Base-by-base conservation (phyloP, 2,329 filamentous ascomycete genomes). In the Pseudovirgaria hyperparasitica region DNA sequence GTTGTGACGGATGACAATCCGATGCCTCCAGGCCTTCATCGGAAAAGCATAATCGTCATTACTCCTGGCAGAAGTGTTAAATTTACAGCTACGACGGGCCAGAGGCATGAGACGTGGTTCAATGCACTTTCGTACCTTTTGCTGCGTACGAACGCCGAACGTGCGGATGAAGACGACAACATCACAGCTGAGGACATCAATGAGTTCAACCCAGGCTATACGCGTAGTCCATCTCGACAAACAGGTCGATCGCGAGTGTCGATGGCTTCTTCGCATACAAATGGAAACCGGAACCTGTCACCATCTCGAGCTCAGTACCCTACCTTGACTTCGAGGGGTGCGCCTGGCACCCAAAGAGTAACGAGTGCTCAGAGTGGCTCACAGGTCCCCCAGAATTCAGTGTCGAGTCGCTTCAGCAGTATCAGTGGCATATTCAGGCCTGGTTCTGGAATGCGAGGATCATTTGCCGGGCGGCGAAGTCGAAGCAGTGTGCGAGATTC, bases 101-200 rank as follows among this genome's bases (percentile, higher is more conserved):
- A 94, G 50, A 72, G 90, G 34, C 90, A 98, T 47, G 90, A 98
- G 60, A 96, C 86, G 1, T 98, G 90, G 90, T 93, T 90, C 66
- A 96, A 96, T 46, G 86, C 90, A 0, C 65, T 98, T 29, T 92
- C 84, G 2, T 98, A 98, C 50, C 69, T 98, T 9, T 67, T 96
- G 19, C 67, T 93, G 16, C 76, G 86, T 23, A 85, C 76, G 15
- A 66, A 72, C 17, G 62, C 56, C 15, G 54, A 66, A 10, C 60
- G 62, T 25, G 45, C 52, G 29, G 54, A 68, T 12, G 76, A 78
- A 19, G 67, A 70, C 27, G 60, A 69, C 23, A 52, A 57, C 20
- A 67, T 81, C 36, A 75, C 60, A 4, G 43, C 63, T 26, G 68
- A 71, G 27, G 72, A 76, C 33, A 58, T 72, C 19, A 38, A 38